phyloP scores from a whole-genome alignment of 1,284 basidiomycete genomes.

The Porodaedalea pini region DNA sequence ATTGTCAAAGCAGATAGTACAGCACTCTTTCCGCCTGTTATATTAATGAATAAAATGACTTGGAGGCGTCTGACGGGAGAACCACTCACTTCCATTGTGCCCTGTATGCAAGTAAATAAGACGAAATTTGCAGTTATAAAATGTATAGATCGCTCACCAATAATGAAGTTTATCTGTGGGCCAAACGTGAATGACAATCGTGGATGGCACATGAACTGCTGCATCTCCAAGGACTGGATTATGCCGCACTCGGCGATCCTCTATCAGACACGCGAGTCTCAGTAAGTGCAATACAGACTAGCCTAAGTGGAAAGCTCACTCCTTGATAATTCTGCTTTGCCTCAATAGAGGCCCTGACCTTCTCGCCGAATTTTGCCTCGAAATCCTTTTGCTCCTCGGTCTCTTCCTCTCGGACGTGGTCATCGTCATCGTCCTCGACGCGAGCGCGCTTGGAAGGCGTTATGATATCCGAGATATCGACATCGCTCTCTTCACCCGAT shows the following conservation, averaged over 20 bases:
- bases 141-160: slow-evolving; percentile 64
- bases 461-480: slow-evolving; percentile 9
- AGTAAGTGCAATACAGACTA: neutral
- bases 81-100: slow-evolving; percentile 71
- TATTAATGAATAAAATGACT: neutral
- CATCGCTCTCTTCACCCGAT: neutral
- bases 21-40: slow-evolving; percentile 88
- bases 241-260: slow-evolving; percentile 81
- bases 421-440: slow-evolving; percentile 28
- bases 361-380: slow-evolving; percentile 54
- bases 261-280: slow-evolving; percentile 37
- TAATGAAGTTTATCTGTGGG: slow-evolving; percentile 94
- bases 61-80: slow-evolving; percentile 4
- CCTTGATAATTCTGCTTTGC: slow-evolving; percentile 52
- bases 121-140: neutral
- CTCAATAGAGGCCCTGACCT: slow-evolving; percentile 52
- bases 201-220: slow-evolving; percentile 97
- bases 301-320: slow-evolving; percentile 37
- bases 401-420: slow-evolving; percentile 34
- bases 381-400: slow-evolving; percentile 56
- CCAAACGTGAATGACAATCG: slow-evolving; percentile 80
- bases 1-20: slow-evolving; percentile 92
- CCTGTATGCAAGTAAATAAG: slow-evolving; percentile 39
- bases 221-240: slow-evolving; percentile 82
- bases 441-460: slow-evolving; percentile 23